A percentile compares a stretch with the other conserved stretches of the same genome.
These are phyloP conservation scores for Ichthyophthirius multifiliis DNA, from an alignment of 169 alveolate genomes.

Conservation along the genomic window DNA sequence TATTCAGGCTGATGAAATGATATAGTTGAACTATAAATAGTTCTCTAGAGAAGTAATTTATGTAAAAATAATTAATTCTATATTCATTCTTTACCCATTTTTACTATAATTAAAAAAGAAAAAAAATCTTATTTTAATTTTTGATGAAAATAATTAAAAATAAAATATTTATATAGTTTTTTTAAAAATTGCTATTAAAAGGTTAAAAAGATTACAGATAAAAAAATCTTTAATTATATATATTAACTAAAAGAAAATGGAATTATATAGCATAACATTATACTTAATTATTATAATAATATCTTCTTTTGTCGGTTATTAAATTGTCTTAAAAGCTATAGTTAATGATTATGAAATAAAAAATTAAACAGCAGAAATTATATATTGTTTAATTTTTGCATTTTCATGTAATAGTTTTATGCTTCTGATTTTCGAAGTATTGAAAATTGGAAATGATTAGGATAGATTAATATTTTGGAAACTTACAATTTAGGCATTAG, in stretches of 20 bases:
- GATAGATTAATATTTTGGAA: constrained; percentile 17
- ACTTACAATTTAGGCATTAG: constrained; percentile 5
- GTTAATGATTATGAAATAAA: constrained; percentile 15
- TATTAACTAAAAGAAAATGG: too few relatives aligned
- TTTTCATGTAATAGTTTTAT: background rate
- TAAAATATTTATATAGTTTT: background rate
- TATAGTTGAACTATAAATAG: too few relatives aligned
- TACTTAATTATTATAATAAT: background rate
- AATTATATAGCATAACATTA: background rate
- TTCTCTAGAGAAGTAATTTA: too few relatives aligned
- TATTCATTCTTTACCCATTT: too few relatives aligned
- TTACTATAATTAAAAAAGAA: too few relatives aligned
- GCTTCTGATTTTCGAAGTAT: constrained; percentile 25
- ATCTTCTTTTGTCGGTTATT: background rate
- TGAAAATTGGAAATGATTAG: background rate
- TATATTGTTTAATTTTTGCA: background rate
- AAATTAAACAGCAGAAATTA: background rate
- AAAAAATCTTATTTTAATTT: too few relatives aligned
- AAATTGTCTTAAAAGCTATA: background rate
- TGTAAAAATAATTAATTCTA: too few relatives aligned
- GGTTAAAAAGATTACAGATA: background rate
- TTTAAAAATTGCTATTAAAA: background rate
- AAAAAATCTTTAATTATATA: too few relatives aligned
- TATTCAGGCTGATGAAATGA: too few relatives aligned
- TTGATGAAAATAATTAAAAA: background rate